Evolutionary conservation across 2,329 filamentous ascomycete species (phyloP).

Genomic region (Venturia aucupariae): DNA sequence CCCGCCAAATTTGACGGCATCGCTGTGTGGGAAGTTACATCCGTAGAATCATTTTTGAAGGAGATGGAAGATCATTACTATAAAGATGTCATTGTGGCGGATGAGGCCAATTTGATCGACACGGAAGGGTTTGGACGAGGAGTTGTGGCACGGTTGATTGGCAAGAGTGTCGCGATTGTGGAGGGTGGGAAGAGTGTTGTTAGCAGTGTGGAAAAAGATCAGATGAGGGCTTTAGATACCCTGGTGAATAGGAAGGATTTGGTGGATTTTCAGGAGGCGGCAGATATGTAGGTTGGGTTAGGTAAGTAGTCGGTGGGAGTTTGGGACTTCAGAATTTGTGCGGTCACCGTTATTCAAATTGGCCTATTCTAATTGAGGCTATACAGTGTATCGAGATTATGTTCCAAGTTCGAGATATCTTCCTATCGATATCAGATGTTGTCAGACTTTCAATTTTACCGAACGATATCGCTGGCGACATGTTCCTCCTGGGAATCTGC

Average conservation of each 20-base stretch:
- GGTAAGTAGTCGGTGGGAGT: too few species aligned
- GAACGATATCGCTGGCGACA: too few species aligned
- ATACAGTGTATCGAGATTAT: too few species aligned
- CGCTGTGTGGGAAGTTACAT: constrained; percentile 24
- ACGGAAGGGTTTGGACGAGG: constrained; percentile 19
- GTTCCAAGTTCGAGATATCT: too few species aligned
- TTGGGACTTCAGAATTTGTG: too few species aligned
- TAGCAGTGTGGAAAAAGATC: constrained; percentile 5
- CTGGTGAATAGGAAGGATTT: background rate
- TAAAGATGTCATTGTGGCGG: constrained; percentile 23
- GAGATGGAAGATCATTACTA: constrained; percentile 27
- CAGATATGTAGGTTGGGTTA: background rate
- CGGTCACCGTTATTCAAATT: too few species aligned
- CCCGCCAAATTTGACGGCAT: constrained; percentile 19
- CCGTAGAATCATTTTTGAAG: constrained; percentile 21
- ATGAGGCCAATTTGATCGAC: constrained; percentile 25
- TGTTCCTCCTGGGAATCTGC: too few species aligned
- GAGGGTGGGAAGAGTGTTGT: background rate
- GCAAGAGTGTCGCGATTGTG: constrained; percentile 17
- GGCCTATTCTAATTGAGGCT: too few species aligned
- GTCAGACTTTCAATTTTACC: too few species aligned
- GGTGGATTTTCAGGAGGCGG: background rate
- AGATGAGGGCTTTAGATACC: background rate
- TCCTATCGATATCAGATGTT: too few species aligned
- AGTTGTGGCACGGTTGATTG: constrained; percentile 18